These are phyloP conservation scores for Tylopilus felleus DNA, from an alignment of 768 basidiomycete genomes.

Conservation along the genomic window DNA sequence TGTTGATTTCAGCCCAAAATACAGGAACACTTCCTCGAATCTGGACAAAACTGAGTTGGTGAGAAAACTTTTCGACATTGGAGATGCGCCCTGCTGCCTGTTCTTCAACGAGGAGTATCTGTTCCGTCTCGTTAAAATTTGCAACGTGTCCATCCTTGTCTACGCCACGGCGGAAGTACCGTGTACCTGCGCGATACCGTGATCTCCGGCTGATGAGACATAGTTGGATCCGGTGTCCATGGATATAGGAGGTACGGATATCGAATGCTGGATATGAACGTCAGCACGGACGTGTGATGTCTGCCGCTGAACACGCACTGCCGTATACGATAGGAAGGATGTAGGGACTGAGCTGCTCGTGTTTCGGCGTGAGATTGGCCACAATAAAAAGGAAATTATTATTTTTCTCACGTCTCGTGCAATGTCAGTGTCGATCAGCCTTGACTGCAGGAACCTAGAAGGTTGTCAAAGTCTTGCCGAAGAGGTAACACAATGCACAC, in stretches of 20 bases:
- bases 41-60: slow-evolving; percentile 85
- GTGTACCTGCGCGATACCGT: slow-evolving; percentile 91
- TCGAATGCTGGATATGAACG: slow-evolving; percentile 67
- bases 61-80: slow-evolving; percentile 46
- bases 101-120: slow-evolving; percentile 77
- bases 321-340: slow-evolving; percentile 94
- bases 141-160: slow-evolving; percentile 87
- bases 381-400: background rate
- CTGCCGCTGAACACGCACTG: slow-evolving; percentile 56
- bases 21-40: slow-evolving; percentile 91
- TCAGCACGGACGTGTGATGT: background rate
- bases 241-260: slow-evolving; percentile 68
- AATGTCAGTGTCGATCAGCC: slow-evolving; percentile 55
- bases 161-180: slow-evolving; percentile 94
- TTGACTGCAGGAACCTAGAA: slow-evolving; percentile 50
- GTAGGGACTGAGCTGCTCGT: slow-evolving; percentile 70
- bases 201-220: slow-evolving; percentile 91
- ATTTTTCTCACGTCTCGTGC: slow-evolving; percentile 59
- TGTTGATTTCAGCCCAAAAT: slow-evolving; percentile 97
- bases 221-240: slow-evolving; percentile 76
- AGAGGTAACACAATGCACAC: slow-evolving; percentile 17
- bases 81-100: slow-evolving; percentile 40
- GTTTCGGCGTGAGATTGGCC: slow-evolving; percentile 8
- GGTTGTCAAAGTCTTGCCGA: slow-evolving; percentile 3
- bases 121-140: slow-evolving; percentile 99